Base-by-base conservation (phyloP, 2,329 filamentous ascomycete genomes). In the Aspergillus sp. region DNA sequence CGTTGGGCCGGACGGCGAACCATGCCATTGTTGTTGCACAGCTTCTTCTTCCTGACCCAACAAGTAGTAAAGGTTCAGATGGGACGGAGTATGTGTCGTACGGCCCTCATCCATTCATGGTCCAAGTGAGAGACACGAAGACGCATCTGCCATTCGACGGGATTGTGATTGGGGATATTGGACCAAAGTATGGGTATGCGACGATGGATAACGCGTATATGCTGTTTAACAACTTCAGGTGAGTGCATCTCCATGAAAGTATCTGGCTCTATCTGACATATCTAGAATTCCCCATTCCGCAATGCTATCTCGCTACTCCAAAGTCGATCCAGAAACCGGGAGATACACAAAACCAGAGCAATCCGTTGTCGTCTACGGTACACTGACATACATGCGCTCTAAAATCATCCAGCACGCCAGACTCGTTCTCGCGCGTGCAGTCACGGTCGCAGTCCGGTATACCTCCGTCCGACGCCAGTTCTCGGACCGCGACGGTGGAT, bases 1-100 rank as follows among this genome's bases (percentile, higher is more conserved):
- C 76, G 1, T 74, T 83, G 70, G 81, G 81, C 2, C 71, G 80
- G 23, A 81, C 79, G n/a, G 81, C 81, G n/a, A 82, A 81, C 55
- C 79, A 83, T 72, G 77, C 81, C 27, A 82, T 84, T 58, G 80
- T 83, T 1, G 79, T 83, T 17, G 81, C 81, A 40, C 81, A 82
- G 59, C 67, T 83, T 1, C 67, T 81, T n/a, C 48, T 58, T 7
- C 48, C 55, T 12, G 45, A 48, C 7, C 48, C 48, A 31, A 19
- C 4, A 27, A 2, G 35, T 6, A 27, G n/a, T 21, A 2, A 50
- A 2, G 15, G 33, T 6, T 39, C 15, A 31, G 4, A 45, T 7
- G 25, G 35, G 11, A 60, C 55, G 7, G 65, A 76, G 39, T 76
- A 77, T 56, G 70, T 74, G 27, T 77, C 72, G n/a, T 72, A 81